Base-by-base conservation (phyloP, 345 rosid genomes). In the Camelina laxa region DNA sequence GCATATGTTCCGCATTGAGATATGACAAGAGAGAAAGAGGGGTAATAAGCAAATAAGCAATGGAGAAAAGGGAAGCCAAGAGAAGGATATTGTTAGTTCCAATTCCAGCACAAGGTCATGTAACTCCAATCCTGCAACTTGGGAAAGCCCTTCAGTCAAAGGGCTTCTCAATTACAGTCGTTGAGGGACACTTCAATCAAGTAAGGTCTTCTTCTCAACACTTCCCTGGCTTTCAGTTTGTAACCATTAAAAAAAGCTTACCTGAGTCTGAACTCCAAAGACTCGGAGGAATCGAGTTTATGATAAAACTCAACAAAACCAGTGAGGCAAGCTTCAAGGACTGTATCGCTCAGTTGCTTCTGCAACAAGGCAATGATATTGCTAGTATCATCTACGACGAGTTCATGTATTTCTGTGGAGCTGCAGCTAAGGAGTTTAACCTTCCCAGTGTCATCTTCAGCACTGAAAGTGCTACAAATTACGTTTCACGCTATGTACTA, bases 61-160 rank as follows among this genome's bases (percentile, higher is more conserved):
- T 58, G 68, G 56, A 50, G 53, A 13, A 66, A 14, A 57, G 4
- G 2, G 12, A 22, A 48, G 41, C 6, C 4, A 66, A 67, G 65
- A 59, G 42, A 69, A 41, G 67, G 20, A 14, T 85, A 56, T 81
- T 91, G 22, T 79, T 87, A 1, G 85, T 89, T 56, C 87, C 91
- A 1, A 27, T 38, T 21, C 86, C 89, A 42, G 70, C 61, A 45
- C 87, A 85, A 62, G 93, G 97, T 6, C 96, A 91, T 71, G 30
- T 87, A 49, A 85, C 73, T 60, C 91, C 96, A 0, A 83, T 89
- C 78, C 81, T 91, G 75, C 88, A 85, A 51, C 90, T 88, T 0
- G 91, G 80, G 1, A 39, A 81, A 51, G 70, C 83, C 48, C 88
- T 91, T 21, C 64, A 83, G 62, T 78, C 80, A 5, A 81, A 65